Conservation (phyloP, 305 asterid species). For the Withania somnifera region DNA sequence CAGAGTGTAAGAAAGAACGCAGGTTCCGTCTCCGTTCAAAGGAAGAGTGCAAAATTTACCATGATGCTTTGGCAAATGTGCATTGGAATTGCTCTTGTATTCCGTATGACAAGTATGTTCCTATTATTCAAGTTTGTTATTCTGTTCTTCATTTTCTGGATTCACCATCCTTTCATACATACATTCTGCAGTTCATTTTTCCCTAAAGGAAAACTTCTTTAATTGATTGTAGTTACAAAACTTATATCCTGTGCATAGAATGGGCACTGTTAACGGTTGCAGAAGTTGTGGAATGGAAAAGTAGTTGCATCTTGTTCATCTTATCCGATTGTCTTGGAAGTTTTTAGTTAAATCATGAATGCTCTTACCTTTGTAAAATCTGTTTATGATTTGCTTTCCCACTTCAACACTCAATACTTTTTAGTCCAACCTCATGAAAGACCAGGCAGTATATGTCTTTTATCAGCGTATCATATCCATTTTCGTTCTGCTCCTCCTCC, state of each 20-base stretch:
- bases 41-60: slow-evolving; percentile 53
- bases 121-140: background rate
- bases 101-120: slow-evolving; percentile 43
- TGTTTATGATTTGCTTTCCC: background rate
- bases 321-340: background rate
- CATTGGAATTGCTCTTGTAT: slow-evolving; percentile 63
- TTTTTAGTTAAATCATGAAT: background rate
- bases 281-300: background rate
- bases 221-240: background rate
- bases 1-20: slow-evolving; percentile 45
- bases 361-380: background rate
- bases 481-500: background rate
- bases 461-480: background rate
- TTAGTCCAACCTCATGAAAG: background rate
- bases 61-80: slow-evolving; percentile 34
- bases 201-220: background rate
- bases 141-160: background rate
- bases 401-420: background rate
- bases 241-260: background rate
- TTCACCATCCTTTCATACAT: background rate
- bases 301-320: background rate
- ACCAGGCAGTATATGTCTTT: background rate
- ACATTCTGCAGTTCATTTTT: background rate
- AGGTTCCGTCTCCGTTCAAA: slow-evolving; percentile 46
- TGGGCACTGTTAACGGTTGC: background rate